A percentile compares a stretch with the other conserved stretches of the same genome.
phyloP scores from a whole-genome alignment of 2,329 filamentous ascomycete genomes.

The Hyphodiscus sp. region DNA sequence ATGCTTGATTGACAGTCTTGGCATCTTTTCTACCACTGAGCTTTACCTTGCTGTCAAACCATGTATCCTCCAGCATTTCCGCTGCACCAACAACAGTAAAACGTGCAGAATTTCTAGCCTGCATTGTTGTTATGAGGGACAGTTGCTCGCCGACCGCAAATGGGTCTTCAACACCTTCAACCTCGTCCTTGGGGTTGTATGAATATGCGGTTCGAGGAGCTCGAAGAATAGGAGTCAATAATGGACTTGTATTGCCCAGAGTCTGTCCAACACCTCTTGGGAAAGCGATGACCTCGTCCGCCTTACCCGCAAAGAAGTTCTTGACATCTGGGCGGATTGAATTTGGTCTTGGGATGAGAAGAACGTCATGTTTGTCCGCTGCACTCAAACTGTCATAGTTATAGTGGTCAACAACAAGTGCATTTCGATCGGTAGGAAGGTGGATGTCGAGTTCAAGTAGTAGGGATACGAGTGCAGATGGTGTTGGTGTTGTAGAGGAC shows the following conservation, averaged over 20 bases:
- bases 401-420: conserved; percentile 91
- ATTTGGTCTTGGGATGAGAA: conserved; percentile 67
- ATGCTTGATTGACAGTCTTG: conserved; percentile 73
- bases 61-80: conserved; percentile 81
- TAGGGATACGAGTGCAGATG: conserved; percentile 68
- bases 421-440: conserved; percentile 78
- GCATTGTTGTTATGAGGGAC: conserved; percentile 74
- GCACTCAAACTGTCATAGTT: conserved; percentile 76
- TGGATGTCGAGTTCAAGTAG: conserved; percentile 85
- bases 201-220: conserved; percentile 83
- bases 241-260: conserved; percentile 66
- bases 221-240: conserved; percentile 75
- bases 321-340: conserved; percentile 62
- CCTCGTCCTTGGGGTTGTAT: conserved; percentile 88
- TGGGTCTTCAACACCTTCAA: conserved; percentile 65
- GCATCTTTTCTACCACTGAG: conserved; percentile 35
- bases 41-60: conserved; percentile 78
- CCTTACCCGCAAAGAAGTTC: conserved; percentile 63
- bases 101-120: conserved; percentile 89
- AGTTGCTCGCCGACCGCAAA: conserved; percentile 83
- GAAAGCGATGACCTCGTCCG: conserved; percentile 62
- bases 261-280: conserved; percentile 75
- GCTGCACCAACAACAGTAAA: conserved; percentile 79
- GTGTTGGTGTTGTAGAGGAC: conserved; percentile 62
- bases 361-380: conserved; percentile 77